Percentiles rank a stretch among this genome's conserved stretches.
Conservation (phyloP, 2,329 filamentous ascomycete species). For the Fusarium sp. region DNA sequence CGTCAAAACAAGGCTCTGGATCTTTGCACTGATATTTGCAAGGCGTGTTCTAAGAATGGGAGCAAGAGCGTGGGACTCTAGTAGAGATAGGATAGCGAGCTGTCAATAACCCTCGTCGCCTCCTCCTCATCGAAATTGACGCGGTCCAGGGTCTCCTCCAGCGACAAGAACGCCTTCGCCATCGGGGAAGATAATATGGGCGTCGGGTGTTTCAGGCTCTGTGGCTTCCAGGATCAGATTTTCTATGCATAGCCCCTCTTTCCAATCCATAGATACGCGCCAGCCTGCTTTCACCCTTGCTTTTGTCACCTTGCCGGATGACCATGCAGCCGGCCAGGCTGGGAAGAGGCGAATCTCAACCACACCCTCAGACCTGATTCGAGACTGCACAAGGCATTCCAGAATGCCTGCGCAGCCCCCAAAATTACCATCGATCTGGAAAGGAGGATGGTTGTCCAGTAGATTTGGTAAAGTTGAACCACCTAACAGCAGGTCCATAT, state of each 20-base stretch:
- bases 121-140: too few species aligned
- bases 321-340: constrained; percentile 31
- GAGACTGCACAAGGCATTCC: constrained; percentile 41
- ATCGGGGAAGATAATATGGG: constrained; percentile 9
- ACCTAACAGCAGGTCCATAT: constrained; percentile 34
- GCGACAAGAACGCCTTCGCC: neutral
- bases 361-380: neutral
- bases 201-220: constrained; percentile 1
- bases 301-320: neutral
- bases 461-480: constrained; percentile 35
- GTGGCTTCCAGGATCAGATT: constrained; percentile 15
- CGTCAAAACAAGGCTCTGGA: neutral
- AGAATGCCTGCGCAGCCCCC: constrained; percentile 39
- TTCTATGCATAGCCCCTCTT: neutral
- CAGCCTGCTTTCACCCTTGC: constrained; percentile 25
- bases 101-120: too few species aligned
- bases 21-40: neutral
- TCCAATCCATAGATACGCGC: constrained; percentile 31
- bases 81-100: too few species aligned
- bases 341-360: constrained; percentile 32
- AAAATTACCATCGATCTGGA: constrained; percentile 49
- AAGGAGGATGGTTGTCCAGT: constrained; percentile 40
- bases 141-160: too few species aligned
- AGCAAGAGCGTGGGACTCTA: too few species aligned
- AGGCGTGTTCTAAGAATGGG: neutral